A percentile compares a stretch with the other conserved stretches of the same genome.
These are phyloP conservation scores for Volvox reticuliferus DNA, from an alignment of 139 green algal species.

Conservation along the genomic window DNA sequence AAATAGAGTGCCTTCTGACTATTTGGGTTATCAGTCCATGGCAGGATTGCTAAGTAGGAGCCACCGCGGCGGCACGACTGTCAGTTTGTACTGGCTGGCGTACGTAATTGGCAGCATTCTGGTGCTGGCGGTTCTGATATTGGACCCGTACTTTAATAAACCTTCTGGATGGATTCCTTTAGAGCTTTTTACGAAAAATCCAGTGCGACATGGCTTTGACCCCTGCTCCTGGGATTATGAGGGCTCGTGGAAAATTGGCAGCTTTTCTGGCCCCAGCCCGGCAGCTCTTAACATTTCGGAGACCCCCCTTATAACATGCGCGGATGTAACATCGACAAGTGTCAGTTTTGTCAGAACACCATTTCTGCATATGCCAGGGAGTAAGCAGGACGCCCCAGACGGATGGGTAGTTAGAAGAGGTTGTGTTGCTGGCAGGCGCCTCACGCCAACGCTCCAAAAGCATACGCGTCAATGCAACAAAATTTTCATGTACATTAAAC, in stretches of 20 bases:
- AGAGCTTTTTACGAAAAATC: background rate
- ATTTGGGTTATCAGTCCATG: background rate
- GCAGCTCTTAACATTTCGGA: background rate
- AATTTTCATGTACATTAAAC: no score
- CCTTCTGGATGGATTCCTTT: constrained; percentile 15
- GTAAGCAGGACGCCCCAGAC: background rate
- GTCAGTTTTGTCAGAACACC: constrained; percentile 13
- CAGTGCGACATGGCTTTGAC: constrained; percentile 14
- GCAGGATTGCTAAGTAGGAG: background rate
- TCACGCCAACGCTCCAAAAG: no score
- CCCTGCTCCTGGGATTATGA: constrained; percentile 42
- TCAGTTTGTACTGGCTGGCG: background rate
- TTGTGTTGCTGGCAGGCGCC: no score
- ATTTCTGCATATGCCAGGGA: constrained; percentile 17
- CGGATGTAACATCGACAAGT: background rate
- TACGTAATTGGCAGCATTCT: background rate
- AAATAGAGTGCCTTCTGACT: no score
- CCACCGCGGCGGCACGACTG: background rate
- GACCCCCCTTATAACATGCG: background rate
- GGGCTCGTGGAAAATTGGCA: constrained; percentile 36
- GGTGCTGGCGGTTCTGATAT: background rate
- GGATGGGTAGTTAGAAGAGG: no score
- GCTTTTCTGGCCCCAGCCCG: background rate
- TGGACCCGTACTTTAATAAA: constrained; percentile 21
- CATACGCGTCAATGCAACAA: no score